These are phyloP conservation scores for Aspergillus sojae DNA, from an alignment of 2,329 filamentous ascomycete species.

Conservation along the genomic window DNA sequence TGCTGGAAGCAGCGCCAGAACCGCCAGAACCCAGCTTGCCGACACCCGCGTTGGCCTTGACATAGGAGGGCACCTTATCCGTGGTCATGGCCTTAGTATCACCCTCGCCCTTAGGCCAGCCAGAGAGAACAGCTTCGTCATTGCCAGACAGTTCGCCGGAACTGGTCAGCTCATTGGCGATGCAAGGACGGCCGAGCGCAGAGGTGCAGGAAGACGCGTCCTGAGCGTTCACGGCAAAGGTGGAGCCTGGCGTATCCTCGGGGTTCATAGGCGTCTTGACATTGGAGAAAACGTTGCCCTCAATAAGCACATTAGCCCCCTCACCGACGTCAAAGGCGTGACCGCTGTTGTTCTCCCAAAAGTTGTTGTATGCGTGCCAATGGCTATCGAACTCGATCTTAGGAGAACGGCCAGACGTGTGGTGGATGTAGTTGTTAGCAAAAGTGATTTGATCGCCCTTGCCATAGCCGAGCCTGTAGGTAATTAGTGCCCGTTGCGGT, in stretches of 20 bases:
- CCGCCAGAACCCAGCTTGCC: conserved; percentile 21
- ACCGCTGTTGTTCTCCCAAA: conserved; percentile 45
- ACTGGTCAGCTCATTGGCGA: conserved; percentile 30
- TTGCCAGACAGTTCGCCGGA: conserved; percentile 35
- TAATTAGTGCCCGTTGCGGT: neutral
- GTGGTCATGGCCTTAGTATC: conserved; percentile 29
- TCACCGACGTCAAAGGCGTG: conserved; percentile 47
- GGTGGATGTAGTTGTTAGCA: conserved; percentile 62
- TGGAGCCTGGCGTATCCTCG: conserved; percentile 29
- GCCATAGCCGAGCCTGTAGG: conserved; percentile 54
- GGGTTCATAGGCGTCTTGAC: conserved; percentile 41
- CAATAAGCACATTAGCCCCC: conserved; percentile 39
- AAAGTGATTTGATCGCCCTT: conserved; percentile 59
- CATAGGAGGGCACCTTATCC: conserved; percentile 30
- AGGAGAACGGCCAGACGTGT: conserved; percentile 59
- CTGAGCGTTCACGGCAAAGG: conserved; percentile 29
- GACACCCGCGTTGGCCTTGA: conserved; percentile 35
- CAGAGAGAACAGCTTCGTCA: conserved; percentile 30
- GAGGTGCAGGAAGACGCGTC: conserved; percentile 25
- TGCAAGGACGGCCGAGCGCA: conserved; percentile 31
- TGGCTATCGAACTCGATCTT: conserved; percentile 58
- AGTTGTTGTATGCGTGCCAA: conserved; percentile 52
- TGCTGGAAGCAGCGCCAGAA: conserved; percentile 11
- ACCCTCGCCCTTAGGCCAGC: conserved; percentile 34
- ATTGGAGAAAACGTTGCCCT: conserved; percentile 51